Evolutionary conservation across 495 filamentous ascomycete species (phyloP), one percentile per base, ranked within the genome.

Genomic region (Annulohypoxylon stygium): DNA sequence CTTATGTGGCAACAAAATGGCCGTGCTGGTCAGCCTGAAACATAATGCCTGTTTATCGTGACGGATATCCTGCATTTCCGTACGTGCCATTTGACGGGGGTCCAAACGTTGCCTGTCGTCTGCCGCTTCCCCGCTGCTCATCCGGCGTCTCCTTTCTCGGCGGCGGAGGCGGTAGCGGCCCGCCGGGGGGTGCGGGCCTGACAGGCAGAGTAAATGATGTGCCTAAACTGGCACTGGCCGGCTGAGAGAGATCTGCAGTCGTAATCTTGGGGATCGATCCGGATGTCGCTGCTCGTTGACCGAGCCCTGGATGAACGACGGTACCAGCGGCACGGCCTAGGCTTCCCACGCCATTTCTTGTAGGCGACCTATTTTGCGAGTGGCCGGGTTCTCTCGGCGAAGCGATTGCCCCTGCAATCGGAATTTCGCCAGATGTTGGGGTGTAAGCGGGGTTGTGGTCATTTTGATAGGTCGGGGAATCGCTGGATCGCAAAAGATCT

Each of bases 361-460:
- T 81, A 48, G 83, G 79, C 43, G 83, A 82, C 76, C 83, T 79
- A 61, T 78, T 78, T 74, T 82, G 76, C 69, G 78, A 39, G 58
- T 81, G 83, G 41, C 69, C 69, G 74, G 74, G 69, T 71, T 86
- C 81, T 74, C 79, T 71, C 64, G 80, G 79, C 53, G 80, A 82
- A 60, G 81, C 76, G 54, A 84, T 85, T 70, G 81, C 83, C 37
- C 87, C 86, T 36, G 88, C 87, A 70, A 92, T 85, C 10, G 89
- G 88, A 61, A 93, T 91, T 67, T 92, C 88, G 65, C 90, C 89
- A 48, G 90, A 90, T 50, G 88, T 88, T 45, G 90, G 88, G 53
- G 88, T 90, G 37, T 74, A 82, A 75, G 73, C 81, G 57, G 65
- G 83, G 68, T 72, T 79, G 65, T 57, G 71, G 75, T 71, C 77